Conservation (phyloP, 305 asterid genomes). For the Fraxinus latifolia region DNA sequence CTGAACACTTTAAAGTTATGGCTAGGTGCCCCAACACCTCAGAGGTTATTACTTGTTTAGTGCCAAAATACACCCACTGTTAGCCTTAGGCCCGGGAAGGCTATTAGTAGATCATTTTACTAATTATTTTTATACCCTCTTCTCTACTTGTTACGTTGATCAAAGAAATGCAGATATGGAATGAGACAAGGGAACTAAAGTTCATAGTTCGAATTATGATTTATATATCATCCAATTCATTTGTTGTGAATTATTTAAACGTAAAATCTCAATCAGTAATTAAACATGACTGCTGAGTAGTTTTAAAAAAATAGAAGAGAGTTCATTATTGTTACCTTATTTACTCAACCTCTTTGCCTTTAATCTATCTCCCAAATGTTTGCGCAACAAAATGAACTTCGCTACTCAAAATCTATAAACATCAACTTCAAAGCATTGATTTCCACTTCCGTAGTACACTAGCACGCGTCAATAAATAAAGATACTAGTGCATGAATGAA, state of each 20-base stretch:
- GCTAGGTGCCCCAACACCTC: slow-evolving; percentile 5
- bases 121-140: background rate
- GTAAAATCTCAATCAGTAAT: background rate
- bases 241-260: background rate
- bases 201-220: background rate
- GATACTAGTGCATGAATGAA: background rate
- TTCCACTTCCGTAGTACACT: background rate
- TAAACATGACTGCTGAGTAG: background rate
- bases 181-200: background rate
- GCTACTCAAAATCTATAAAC: background rate
- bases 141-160: background rate
- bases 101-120: background rate
- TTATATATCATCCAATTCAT: background rate
- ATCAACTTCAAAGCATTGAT: background rate
- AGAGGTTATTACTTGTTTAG: background rate
- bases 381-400: background rate
- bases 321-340: background rate
- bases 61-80: background rate
- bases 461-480: background rate
- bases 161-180: background rate
- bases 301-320: background rate
- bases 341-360: background rate
- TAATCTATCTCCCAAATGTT: background rate
- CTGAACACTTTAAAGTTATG: background rate
- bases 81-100: background rate